These are phyloP conservation scores for Fusarium dimerum DNA, from an alignment of 2,329 filamentous ascomycete genomes.

Conservation along the genomic window DNA sequence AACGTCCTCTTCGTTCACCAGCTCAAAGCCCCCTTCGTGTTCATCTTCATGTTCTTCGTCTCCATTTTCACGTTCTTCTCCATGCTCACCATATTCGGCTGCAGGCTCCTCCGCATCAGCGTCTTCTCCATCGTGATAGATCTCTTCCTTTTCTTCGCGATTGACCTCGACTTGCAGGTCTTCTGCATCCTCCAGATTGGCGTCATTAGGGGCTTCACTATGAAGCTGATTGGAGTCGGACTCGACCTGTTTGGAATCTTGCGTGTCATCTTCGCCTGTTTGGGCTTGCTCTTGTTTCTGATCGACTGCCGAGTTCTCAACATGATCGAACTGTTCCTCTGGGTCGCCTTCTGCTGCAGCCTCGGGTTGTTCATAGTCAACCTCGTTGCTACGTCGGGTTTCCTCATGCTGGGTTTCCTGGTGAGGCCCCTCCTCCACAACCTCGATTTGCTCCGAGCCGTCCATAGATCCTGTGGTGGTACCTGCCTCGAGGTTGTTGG, in stretches of 20 bases:
- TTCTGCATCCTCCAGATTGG: conserved; percentile 1
- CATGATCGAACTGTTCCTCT: neutral
- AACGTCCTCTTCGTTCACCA: conserved; percentile 7
- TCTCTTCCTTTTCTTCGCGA: conserved; percentile 3
- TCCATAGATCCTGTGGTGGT: neutral
- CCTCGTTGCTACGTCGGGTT: neutral
- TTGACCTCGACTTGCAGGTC: neutral
- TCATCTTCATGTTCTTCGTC: conserved; percentile 6
- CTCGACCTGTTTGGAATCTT: conserved; percentile 1
- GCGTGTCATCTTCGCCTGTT: neutral
- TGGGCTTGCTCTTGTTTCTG: neutral
- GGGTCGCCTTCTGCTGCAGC: neutral
- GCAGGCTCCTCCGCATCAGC: conserved; percentile 6
- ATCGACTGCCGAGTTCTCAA: neutral
- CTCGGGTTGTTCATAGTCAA: neutral
- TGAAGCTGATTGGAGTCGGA: neutral
- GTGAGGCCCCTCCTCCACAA: too few species aligned
- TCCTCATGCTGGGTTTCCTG: neutral
- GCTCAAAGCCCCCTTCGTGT: conserved; percentile 1
- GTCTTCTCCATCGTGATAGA: conserved; percentile 7
- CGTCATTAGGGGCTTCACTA: neutral
- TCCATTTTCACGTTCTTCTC: conserved; percentile 6
- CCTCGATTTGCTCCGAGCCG: neutral
- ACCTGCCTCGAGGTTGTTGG: neutral
- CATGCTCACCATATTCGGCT: too few species aligned